Base-by-base conservation (phyloP, 2,329 filamentous ascomycete species). In the Fusarium humuli region DNA sequence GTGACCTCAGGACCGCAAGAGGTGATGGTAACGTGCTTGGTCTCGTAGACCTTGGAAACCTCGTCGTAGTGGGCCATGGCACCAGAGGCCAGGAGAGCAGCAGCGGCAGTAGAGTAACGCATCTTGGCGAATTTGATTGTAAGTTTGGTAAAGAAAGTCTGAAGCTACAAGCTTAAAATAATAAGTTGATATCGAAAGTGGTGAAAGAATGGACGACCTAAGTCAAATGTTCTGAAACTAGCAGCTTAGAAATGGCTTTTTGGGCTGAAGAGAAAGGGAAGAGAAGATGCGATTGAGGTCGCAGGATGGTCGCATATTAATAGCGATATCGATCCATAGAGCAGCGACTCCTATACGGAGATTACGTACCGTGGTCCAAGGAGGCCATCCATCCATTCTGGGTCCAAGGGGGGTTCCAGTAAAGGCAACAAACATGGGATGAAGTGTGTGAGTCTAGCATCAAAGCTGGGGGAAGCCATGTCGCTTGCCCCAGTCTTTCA, bases 21-120 rank as follows among this genome's bases (percentile, higher is more conserved):
- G 78, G 86, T 90, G 85, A 90, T 82, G 81, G 88, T 90, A 74
- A 87, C 80, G 76, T 87, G 80, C 78, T 85, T 81, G 76, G 87
- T 89, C 79, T 83, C 79, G 84, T 85, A 89, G 81, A 87, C 82
- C 77, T 87, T 85, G 55, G 79, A 80, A 72, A 83, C 67, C 73
- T 78, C 75, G 53, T 57, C 75, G 60, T 75, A 69, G 69, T 75
- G 69, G 69, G 78, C 76, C 64, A 77, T 67, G 72, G 71, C 78
- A 59, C 75, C 69, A 76, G 79, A 69, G 74, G 80, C 81, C 75
- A 88, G 82, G 77, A 86, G 77, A 78, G 81, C 78, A 73, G 83
- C 82, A 76, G 84, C 81, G 77, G 83, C 75, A 75, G 85, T 77
- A 64, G 61, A 64, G 86, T 88, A 89, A 87, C 86, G 86, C 88